Evolutionary conservation across 2,329 filamentous ascomycete species (phyloP).

Genomic region (Fusarium torulosum): DNA sequence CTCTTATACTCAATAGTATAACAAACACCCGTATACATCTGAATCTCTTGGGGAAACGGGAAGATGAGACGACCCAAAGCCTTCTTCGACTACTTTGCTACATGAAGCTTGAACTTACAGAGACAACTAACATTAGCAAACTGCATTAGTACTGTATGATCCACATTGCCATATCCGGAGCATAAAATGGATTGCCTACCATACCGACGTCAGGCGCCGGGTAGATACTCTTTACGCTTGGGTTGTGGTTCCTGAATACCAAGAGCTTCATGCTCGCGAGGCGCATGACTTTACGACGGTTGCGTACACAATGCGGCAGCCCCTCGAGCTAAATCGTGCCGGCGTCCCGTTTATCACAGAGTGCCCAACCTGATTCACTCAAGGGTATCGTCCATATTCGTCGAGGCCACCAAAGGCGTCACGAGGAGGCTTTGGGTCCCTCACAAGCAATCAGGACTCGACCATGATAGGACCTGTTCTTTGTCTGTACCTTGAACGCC

Average conservation of each 20-base stretch:
- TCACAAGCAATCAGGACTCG: not conserved
- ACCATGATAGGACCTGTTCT: not conserved
- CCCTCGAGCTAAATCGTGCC: not conserved
- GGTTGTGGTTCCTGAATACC: constrained; percentile 11
- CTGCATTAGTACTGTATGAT: not conserved
- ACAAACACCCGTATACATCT: not conserved
- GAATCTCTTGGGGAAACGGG: not conserved
- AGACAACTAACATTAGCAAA: not conserved
- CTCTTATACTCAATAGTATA: not conserved
- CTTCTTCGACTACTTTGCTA: not conserved
- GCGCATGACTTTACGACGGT: constrained; percentile 4
- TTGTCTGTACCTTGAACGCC: not conserved
- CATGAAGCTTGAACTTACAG: not conserved
- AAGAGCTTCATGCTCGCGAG: constrained; percentile 1
- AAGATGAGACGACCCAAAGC: not conserved
- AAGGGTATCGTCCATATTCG: constrained; percentile 2
- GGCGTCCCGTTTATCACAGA: not conserved
- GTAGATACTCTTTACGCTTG: not conserved
- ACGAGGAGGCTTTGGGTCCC: not conserved
- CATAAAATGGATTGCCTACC: constrained; percentile 2
- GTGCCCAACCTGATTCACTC: constrained; percentile 2
- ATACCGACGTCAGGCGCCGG: constrained; percentile 17
- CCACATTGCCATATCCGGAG: constrained; percentile 29
- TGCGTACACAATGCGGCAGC: constrained; percentile 5
- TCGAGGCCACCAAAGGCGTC: constrained; percentile 24